Percentiles rank a stretch among this genome's conserved stretches.
These are phyloP conservation scores for Boletellus ananas DNA, from an alignment of 768 basidiomycete genomes.

Conservation along the genomic window DNA sequence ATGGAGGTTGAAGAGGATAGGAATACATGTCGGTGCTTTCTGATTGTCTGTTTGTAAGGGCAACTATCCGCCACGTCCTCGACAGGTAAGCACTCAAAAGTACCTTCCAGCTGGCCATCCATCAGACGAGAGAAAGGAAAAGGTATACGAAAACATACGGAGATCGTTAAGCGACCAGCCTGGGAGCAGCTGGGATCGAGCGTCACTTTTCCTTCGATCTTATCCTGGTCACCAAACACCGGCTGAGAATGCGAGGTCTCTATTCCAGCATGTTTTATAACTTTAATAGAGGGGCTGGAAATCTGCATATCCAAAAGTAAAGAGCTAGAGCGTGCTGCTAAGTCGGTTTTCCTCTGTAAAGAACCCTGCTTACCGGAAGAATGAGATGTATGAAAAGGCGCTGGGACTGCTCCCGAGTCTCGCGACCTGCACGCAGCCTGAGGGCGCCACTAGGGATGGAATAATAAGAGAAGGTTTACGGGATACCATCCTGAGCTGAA, in stretches of 20 bases:
- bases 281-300: constrained; percentile 57
- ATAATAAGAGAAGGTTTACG: constrained; percentile 18
- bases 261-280: constrained; percentile 31
- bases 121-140: constrained; percentile 2
- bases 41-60: constrained; percentile 21
- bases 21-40: constrained; percentile 43
- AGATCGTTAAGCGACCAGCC: constrained; percentile 55
- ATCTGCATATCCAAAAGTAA: constrained; percentile 58
- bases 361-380: constrained; percentile 41
- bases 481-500: constrained; percentile 16
- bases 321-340: constrained; percentile 35
- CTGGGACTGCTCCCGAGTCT: constrained; percentile 12
- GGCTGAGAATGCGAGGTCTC: constrained; percentile 32
- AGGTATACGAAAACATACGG: constrained; percentile 35
- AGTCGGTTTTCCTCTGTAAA: neutral
- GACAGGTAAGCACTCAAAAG: constrained; percentile 44
- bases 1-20: constrained; percentile 45
- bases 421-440: constrained; percentile 35
- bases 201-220: constrained; percentile 54
- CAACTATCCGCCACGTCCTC: constrained; percentile 15
- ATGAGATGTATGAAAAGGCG: constrained; percentile 41
- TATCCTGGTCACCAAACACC: constrained; percentile 60
- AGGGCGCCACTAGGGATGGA: constrained; percentile 18
- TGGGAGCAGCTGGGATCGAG: constrained; percentile 50
- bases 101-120: constrained; percentile 54